Conservation (phyloP, 805 yeast species). For the Clavispora carvajalis region DNA sequence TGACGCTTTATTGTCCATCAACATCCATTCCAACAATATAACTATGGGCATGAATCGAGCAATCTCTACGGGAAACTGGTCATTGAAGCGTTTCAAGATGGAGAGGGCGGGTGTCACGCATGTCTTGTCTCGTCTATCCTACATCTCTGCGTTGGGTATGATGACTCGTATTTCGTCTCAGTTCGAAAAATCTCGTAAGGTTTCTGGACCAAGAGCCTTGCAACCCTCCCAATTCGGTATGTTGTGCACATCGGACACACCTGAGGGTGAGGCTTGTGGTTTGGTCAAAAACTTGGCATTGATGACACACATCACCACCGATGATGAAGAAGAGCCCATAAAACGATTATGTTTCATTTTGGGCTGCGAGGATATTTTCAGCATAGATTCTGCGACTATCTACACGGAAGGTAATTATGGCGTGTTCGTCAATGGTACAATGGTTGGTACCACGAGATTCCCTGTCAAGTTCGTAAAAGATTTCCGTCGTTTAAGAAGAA, state of each 20-base stretch:
- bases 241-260: constrained; percentile 98
- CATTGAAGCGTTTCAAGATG: constrained; percentile 97
- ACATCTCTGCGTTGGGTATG: constrained; percentile 96
- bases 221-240: constrained; percentile 99
- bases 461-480: constrained; percentile 76
- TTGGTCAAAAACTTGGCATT: constrained; percentile 93
- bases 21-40: constrained; percentile 87
- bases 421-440: constrained; percentile 88
- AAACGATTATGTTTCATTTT: constrained; percentile 67
- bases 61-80: constrained; percentile 98
- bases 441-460: constrained; percentile 82
- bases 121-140: constrained; percentile 84
- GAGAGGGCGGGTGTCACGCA: constrained; percentile 99
- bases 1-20: constrained; percentile 85
- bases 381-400: constrained; percentile 76
- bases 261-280: constrained; percentile 99
- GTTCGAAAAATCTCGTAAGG: constrained; percentile 95
- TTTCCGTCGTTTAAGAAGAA: constrained; percentile 76
- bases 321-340: constrained; percentile 92
- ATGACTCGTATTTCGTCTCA: constrained; percentile 99
- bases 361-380: constrained; percentile 84
- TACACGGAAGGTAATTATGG: constrained; percentile 78
- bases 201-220: constrained; percentile 96
- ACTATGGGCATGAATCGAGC: constrained; percentile 94
- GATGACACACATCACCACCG: constrained; percentile 98